These are phyloP conservation scores for Colletotrichum magnum DNA, from an alignment of 2,329 filamentous ascomycete genomes.

Conservation along the genomic window DNA sequence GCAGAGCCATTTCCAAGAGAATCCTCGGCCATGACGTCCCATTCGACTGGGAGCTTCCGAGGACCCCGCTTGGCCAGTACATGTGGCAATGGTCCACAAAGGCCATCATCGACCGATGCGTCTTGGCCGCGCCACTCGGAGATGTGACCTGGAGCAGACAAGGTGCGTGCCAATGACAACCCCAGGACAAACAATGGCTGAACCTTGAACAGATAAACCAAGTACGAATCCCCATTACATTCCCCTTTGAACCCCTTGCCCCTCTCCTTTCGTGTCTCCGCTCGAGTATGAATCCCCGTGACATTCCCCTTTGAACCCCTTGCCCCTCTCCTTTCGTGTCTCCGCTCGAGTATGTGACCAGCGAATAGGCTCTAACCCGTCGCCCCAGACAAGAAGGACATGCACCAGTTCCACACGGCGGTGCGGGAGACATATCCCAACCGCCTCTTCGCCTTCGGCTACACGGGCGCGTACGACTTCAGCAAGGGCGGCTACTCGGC, in stretches of 20 bases:
- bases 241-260: no score
- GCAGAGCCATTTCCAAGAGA: neutral
- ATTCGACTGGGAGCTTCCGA: slow-evolving; percentile 54
- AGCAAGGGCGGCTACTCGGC: slow-evolving; percentile 51
- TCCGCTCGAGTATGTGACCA: neutral
- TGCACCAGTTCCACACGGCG: slow-evolving; percentile 53
- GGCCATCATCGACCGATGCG: slow-evolving; percentile 49
- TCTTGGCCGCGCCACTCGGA: slow-evolving; percentile 53
- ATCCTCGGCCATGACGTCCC: slow-evolving; percentile 44
- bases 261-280: no score
- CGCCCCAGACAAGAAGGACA: slow-evolving; percentile 51
- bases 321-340: no score
- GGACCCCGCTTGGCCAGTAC: slow-evolving; percentile 52
- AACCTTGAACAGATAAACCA: no score
- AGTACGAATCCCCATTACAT: no score
- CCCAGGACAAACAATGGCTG: neutral
- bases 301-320: no score
- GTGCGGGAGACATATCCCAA: slow-evolving; percentile 52
- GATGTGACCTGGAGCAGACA: slow-evolving; percentile 54
- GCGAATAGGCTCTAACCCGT: slow-evolving; percentile 43
- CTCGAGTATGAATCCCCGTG: neutral
- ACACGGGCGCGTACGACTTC: slow-evolving; percentile 54
- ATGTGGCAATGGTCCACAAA: slow-evolving; percentile 50
- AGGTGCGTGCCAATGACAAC: neutral
- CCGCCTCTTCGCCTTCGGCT: slow-evolving; percentile 55